Evolutionary conservation across 495 filamentous ascomycete species (phyloP), one percentile per base, ranked within the genome.

Genomic region (Glonium stellatum): DNA sequence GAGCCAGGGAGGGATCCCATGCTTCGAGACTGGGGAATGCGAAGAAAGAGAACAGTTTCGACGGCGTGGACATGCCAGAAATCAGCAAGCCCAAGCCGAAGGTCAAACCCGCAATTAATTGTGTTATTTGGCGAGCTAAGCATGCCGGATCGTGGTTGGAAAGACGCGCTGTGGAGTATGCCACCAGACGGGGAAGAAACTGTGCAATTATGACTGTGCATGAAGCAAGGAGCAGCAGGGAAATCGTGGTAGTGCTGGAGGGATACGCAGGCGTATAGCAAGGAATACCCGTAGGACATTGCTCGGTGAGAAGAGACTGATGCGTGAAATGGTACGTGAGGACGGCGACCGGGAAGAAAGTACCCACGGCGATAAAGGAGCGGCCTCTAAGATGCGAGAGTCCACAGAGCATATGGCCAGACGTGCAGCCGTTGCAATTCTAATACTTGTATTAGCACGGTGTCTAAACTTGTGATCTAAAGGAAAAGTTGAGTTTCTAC

Each of bases 401-500:
- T 0, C 82, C 82, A 59, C 80, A 82, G 36, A 85, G 77, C 75
- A 85, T 82, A 65, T 85, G 82, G 34, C 82, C 82, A 1, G 80
- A 82, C 12, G 82, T 83, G 60, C 82, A 84, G 25, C 82, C 82
- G 47, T 75, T 75, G 21, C 76, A 78, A 62, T 74, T 76, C 76
- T 80, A 6, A 31, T 31, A 57, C 31, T 44, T 10, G n/a, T n/a
- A 57, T 52, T 23, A 59, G 57, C 9, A 55, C 6, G 19, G 6
- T 5, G 35, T 22, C 13, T 18, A 22, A 57, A 57, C 10, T 15
- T 15, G 18, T 13, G 2, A 21, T 6, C 11, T 19, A 21, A 18
- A 23, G 22, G 48, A 2, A n/a, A 21, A 34, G 11, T 23, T 51
- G 11, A 4, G 48, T 51, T 36, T 66, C 57, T 64, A 81, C 80